Base-by-base conservation (phyloP, 2,329 filamentous ascomycete species). In the Xylariaceae sp. region DNA sequence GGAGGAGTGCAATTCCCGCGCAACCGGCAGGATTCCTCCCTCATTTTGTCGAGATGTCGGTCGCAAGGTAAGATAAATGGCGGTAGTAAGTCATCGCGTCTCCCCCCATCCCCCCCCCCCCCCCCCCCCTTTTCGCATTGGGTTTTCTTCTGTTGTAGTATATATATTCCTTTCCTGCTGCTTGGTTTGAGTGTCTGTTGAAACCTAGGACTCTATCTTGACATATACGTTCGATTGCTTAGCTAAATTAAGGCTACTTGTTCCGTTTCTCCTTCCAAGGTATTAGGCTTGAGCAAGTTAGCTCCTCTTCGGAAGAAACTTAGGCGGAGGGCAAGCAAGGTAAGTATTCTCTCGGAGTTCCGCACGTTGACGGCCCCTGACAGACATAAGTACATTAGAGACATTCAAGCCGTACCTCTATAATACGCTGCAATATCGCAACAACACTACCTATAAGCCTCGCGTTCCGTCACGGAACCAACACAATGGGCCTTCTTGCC, bases 371-470 rank as follows among this genome's bases (percentile, higher is more conserved):
- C 7, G 3, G 14, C 12, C 32, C 32, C 32, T 37, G 14, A 37
- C 10, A 29, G 26, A 6, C 32, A 37, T 37, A 26, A 26, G 9
- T 26, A 7, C 32, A 16, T 7, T 14, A 37, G 32, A 37, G 14
- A 10, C 23, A 9, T 26, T 26, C 23, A 16, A 7, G 14, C 14
- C 14, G 32, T 37, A 37, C 14, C 3, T 12, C 32, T 4, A 37
- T 14, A 37, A 37, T 37, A 37, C 32, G 32, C 32, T 10, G 6
- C 12, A 7, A 14, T 40, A 20, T 45, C 45, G 29, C 29, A 44
- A 19, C 46, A 42, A 54, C 46, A 49, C 32, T 46, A 32, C 37
- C 49, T 23, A 46, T 20, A n/a, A 20, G 9, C 23, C 18, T 44
- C 20, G 40, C 46, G 50, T 44, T 23, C 23, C 44, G 44, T 29